Evolutionary conservation across 2,329 filamentous ascomycete species (phyloP).

Genomic region (Hymenoscyphus occultus): DNA sequence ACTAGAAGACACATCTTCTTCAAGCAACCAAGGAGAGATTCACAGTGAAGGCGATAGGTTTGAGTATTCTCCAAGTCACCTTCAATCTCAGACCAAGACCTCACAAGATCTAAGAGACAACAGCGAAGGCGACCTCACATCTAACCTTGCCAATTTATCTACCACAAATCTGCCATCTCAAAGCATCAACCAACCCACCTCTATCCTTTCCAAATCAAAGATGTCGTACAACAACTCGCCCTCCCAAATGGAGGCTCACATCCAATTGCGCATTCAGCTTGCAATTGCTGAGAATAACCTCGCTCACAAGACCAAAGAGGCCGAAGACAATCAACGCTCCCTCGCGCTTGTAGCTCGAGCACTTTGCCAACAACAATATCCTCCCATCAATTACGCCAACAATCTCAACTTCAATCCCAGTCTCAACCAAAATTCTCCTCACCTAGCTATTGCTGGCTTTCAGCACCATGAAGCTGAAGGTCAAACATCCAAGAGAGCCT

Average conservation of each 20-base stretch:
- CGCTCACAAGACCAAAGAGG: conserved; percentile 18
- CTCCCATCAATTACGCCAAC: not conserved
- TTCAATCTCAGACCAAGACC: not conserved
- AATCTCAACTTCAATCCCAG: not conserved
- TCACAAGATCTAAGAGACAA: not conserved
- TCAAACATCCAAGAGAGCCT: not conserved
- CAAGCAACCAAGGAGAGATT: not conserved
- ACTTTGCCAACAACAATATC: not conserved
- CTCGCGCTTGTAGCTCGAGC: conserved; percentile 1
- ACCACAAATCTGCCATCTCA: not conserved
- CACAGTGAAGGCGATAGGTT: not conserved
- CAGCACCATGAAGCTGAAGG: not conserved
- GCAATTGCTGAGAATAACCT: conserved; percentile 31
- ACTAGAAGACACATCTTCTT: not conserved
- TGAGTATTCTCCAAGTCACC: not conserved
- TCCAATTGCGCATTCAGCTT: conserved; percentile 20
- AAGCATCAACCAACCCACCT: not conserved
- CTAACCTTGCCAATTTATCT: not conserved
- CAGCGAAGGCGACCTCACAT: not conserved
- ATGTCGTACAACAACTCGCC: not conserved
- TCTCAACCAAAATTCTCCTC: not conserved
- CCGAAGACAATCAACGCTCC: conserved; percentile 8
- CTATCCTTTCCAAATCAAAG: not conserved
- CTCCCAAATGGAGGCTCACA: conserved; percentile 11
- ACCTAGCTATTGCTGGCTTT: not conserved